Evolutionary conservation across 2,329 filamentous ascomycete genomes (phyloP).

Genomic region (Dothidotthia symphoricarpi): DNA sequence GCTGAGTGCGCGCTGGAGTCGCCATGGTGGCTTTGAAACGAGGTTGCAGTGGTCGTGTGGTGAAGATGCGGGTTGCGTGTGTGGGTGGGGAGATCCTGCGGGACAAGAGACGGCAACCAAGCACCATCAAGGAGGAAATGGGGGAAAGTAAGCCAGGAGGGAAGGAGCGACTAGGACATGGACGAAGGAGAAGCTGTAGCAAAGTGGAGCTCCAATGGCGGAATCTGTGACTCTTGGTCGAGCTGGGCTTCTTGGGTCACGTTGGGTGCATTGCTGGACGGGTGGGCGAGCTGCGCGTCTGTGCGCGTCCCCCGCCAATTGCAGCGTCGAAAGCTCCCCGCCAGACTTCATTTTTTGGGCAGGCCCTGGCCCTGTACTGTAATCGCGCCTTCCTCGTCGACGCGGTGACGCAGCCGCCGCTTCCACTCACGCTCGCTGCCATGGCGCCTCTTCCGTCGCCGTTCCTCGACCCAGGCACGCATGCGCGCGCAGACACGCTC

Average conservation of each 20-base stretch:
- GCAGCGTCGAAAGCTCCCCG: conserved; percentile 25
- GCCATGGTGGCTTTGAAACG: conserved; percentile 30
- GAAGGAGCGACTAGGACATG: conserved; percentile 18
- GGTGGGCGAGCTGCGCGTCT: neutral
- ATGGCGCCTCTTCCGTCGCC: conserved; percentile 57
- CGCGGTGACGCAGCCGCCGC: conserved; percentile 1
- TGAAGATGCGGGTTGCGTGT: conserved; percentile 21
- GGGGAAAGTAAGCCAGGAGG: conserved; percentile 9
- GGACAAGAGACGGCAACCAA: conserved; percentile 26
- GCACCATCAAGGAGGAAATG: conserved; percentile 33
- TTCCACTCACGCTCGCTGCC: neutral
- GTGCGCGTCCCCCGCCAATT: conserved; percentile 24
- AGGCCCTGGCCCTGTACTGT: too few species aligned
- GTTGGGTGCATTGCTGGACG: neutral
- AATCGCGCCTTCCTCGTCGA: too few species aligned
- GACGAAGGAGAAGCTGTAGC: too few species aligned
- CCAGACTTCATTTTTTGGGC: conserved; percentile 18
- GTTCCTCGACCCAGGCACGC: conserved; percentile 70
- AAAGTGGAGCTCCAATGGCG: conserved; percentile 10
- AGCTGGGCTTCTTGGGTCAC: neutral
- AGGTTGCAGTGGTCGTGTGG: conserved; percentile 12
- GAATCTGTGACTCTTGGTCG: conserved; percentile 7
- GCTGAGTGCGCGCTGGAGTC: conserved; percentile 38
- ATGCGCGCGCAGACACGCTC: conserved; percentile 64
- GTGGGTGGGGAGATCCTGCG: conserved; percentile 22